Evolutionary conservation across 257 asterid species (phyloP).

Genomic region (Nicotiana obtusifolia): DNA sequence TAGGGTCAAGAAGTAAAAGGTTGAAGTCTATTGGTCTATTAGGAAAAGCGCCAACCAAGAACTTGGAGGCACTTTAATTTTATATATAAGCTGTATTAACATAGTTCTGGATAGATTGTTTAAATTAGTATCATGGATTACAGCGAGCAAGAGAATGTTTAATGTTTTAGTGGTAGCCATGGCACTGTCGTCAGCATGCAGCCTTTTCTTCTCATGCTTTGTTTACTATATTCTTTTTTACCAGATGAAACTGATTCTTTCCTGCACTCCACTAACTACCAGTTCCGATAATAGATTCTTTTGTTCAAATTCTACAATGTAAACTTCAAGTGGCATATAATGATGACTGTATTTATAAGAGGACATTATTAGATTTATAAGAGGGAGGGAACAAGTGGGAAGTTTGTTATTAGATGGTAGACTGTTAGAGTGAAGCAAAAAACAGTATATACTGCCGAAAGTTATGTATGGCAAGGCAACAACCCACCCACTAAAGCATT

Average conservation of each 20-base stretch:
- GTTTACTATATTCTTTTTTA: neutral
- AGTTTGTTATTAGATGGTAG: neutral
- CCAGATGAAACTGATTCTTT: neutral
- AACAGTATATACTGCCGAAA: constrained; percentile 4
- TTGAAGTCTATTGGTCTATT: neutral
- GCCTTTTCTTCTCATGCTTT: neutral
- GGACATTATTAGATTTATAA: neutral
- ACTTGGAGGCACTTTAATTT: neutral
- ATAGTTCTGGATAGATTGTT: neutral
- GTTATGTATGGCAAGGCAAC: neutral
- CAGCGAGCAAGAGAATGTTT: neutral
- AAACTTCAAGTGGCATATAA: neutral
- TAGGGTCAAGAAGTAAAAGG: neutral
- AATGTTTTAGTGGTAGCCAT: constrained; percentile 4
- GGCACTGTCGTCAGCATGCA: neutral
- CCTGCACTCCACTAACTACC: constrained; percentile 5
- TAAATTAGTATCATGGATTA: neutral
- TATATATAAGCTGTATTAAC: neutral
- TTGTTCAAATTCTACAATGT: neutral
- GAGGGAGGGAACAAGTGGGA: constrained; percentile 1
- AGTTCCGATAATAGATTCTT: neutral
- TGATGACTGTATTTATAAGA: neutral
- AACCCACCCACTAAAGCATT: constrained; percentile 6
- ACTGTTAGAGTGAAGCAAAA: neutral
- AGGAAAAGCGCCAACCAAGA: neutral